Evolutionary conservation across 345 rosid genomes (phyloP).

Genomic region (Cardamine occulta): DNA sequence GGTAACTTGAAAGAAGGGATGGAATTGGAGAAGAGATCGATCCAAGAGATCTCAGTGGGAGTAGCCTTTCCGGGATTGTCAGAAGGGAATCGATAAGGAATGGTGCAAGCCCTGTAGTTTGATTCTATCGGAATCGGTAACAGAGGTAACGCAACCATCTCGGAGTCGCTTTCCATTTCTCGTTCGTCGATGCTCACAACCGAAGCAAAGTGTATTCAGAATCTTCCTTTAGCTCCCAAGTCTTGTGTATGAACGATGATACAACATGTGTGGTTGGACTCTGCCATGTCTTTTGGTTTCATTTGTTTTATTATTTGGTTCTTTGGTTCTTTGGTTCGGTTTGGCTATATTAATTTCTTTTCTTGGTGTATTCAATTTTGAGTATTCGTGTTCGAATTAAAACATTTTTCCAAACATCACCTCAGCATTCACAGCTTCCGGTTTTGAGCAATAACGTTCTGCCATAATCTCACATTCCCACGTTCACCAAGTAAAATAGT

Average conservation of each 20-base stretch:
- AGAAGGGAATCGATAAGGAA: slow-evolving; percentile 92
- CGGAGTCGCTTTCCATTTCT: slow-evolving; percentile 84
- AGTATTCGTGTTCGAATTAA: too few relatives aligned
- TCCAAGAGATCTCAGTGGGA: slow-evolving; percentile 89
- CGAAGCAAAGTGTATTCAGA: background rate
- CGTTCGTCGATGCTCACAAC: background rate
- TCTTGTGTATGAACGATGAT: background rate
- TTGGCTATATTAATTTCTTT: background rate
- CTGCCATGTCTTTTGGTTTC: background rate
- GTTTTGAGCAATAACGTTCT: too few relatives aligned
- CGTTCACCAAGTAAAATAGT: too few relatives aligned
- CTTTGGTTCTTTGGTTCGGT: background rate
- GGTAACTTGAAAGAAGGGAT: slow-evolving; percentile 86
- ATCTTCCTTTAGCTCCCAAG: background rate
- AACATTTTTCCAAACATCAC: too few relatives aligned
- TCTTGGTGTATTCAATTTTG: background rate
- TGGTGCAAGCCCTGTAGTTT: slow-evolving; percentile 86
- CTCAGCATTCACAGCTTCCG: too few relatives aligned
- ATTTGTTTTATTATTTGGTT: background rate
- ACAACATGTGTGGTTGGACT: background rate
- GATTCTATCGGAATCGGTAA: slow-evolving; percentile 74
- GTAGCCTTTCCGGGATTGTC: slow-evolving; percentile 84
- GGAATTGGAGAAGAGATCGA: slow-evolving; percentile 83
- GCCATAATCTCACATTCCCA: too few relatives aligned
- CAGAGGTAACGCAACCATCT: slow-evolving; percentile 85